Conservation (phyloP, 2,329 filamentous ascomycete genomes). For the Fonsecaea nubica region DNA sequence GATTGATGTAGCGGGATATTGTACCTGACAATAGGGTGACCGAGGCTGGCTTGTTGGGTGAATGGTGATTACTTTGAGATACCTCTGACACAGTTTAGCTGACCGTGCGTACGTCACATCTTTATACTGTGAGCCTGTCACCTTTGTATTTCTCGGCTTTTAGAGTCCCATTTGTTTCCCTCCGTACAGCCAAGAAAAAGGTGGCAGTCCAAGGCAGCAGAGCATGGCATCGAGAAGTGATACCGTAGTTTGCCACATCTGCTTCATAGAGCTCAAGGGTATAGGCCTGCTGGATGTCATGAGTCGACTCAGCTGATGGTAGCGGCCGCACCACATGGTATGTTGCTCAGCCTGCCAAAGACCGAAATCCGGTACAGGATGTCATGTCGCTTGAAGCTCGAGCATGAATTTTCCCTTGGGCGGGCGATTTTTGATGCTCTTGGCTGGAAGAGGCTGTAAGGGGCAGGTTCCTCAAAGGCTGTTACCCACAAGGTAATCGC, state of each 20-base stretch:
- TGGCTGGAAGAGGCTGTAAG: background rate
- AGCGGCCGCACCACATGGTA: background rate
- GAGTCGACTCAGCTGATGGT: background rate
- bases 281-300: no score
- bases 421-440: background rate
- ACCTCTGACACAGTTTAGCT: background rate
- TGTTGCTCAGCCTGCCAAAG: background rate
- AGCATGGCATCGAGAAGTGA: background rate
- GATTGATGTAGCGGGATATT: background rate
- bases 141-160: background rate
- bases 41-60: background rate
- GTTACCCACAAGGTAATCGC: background rate
- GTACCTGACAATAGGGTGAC: background rate
- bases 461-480: no score
- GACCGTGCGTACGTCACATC: background rate
- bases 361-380: background rate
- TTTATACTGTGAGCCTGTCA: background rate
- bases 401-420: background rate
- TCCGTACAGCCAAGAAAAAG: background rate
- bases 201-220: background rate
- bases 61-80: background rate
- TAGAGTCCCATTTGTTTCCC: background rate
- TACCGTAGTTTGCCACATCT: background rate
- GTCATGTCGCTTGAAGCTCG: background rate
- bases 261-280: background rate